These are phyloP conservation scores for Rhodotorula sp. DNA, from an alignment of 1,284 basidiomycete species.

Conservation along the genomic window DNA sequence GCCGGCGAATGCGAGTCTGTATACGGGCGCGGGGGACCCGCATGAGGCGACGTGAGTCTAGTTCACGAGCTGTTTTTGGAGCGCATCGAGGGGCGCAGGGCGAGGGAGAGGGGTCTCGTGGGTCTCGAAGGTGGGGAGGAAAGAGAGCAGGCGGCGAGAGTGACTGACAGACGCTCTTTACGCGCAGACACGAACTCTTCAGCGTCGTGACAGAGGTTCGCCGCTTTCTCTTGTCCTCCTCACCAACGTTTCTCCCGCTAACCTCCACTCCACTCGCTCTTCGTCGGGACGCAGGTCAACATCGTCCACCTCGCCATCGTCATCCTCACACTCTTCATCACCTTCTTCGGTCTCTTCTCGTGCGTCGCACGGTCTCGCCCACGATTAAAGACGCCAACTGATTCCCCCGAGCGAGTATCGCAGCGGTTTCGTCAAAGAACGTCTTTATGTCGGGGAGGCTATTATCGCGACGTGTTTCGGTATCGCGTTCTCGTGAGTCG, in stretches of 20 bases:
- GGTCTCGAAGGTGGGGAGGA: neutral
- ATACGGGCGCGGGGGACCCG: conserved; percentile 21
- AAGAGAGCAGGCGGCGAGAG: neutral
- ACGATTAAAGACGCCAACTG: conserved; percentile 18
- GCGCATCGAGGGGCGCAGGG: neutral
- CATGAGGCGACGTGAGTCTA: conserved; percentile 25
- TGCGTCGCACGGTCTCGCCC: conserved; percentile 7
- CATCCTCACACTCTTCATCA: conserved; percentile 61
- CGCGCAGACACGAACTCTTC: conserved; percentile 39
- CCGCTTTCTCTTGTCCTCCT: neutral
- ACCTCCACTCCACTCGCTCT: neutral
- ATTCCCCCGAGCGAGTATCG: neutral
- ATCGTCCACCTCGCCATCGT: conserved; percentile 63
- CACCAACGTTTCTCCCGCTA: neutral
- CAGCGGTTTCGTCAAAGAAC: conserved; percentile 74
- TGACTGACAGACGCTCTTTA: too few species aligned
- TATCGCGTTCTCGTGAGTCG: conserved; percentile 66
- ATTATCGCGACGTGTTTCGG: conserved; percentile 93
- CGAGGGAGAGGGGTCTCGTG: neutral
- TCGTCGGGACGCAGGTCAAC: conserved; percentile 36
- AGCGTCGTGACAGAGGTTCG: conserved; percentile 43
- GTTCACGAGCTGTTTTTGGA: neutral
- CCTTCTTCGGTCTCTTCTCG: conserved; percentile 57
- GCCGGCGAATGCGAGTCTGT: conserved; percentile 15
- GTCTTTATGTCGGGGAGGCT: conserved; percentile 93